Percentiles rank a stretch among this genome's conserved stretches.
phyloP scores from a whole-genome alignment of 192 early-diverging fungal species.

The Dispira simplex region DNA sequence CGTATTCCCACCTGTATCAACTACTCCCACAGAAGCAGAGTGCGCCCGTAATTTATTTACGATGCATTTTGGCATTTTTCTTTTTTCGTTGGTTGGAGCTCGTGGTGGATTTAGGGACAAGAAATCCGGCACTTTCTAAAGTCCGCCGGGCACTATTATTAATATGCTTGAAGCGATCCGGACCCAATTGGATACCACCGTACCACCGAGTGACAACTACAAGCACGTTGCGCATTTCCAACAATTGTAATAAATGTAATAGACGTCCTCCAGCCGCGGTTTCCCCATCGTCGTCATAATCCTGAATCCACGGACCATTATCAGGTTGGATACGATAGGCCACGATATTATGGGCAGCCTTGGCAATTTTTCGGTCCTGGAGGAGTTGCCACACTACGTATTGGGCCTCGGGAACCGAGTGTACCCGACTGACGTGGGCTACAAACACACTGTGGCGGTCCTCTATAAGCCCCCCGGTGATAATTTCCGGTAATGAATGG shows the following conservation, averaged over 20 bases:
- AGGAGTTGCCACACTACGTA: slow-evolving; percentile 33
- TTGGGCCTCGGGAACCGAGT: slow-evolving; percentile 34
- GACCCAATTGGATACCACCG: slow-evolving; percentile 72
- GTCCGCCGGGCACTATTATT: slow-evolving; percentile 63
- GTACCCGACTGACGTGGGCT: slow-evolving; percentile 52
- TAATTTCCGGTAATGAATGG: slow-evolving; percentile 24
- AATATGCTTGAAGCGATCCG: slow-evolving; percentile 84
- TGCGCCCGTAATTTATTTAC: too few species aligned
- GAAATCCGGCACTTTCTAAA: slow-evolving; percentile 47
- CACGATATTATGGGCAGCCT: slow-evolving; percentile 82
- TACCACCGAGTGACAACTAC: slow-evolving; percentile 81
- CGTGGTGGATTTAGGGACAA: slow-evolving; percentile 10
- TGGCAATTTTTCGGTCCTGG: slow-evolving; percentile 56
- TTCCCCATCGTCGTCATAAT: slow-evolving; percentile 92
- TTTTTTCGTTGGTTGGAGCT: background rate
- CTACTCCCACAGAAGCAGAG: too few species aligned
- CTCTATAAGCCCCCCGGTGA: slow-evolving; percentile 36
- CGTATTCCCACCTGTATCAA: too few species aligned
- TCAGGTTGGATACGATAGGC: slow-evolving; percentile 66
- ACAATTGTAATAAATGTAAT: slow-evolving; percentile 62
- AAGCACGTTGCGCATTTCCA: slow-evolving; percentile 52
- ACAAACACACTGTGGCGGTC: slow-evolving; percentile 80
- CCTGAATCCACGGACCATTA: slow-evolving; percentile 38
- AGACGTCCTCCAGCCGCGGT: slow-evolving; percentile 77
- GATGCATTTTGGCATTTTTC: background rate